Conservation (phyloP, 306 rosid genomes). For the Carpinus fangiana region DNA sequence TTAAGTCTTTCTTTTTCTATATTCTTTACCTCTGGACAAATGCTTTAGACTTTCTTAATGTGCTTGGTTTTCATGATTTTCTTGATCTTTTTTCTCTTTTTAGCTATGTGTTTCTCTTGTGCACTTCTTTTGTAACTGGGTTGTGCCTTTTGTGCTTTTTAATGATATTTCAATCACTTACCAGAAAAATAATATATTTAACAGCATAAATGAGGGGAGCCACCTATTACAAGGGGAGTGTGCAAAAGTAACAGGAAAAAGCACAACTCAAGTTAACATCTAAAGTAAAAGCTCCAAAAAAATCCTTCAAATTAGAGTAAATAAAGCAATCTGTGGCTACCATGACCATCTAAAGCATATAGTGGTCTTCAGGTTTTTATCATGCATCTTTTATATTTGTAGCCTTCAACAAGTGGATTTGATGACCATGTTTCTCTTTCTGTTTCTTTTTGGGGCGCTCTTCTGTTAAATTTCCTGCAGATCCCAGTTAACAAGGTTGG, state of each 20-base stretch:
- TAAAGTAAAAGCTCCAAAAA: neutral
- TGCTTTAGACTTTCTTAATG: too few relatives aligned
- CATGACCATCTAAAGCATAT: neutral
- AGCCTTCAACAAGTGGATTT: neutral
- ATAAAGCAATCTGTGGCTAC: neutral
- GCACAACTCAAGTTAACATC: neutral
- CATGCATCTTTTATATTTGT: neutral
- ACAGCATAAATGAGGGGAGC: too few relatives aligned
- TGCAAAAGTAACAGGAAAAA: neutral
- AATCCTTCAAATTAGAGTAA: neutral
- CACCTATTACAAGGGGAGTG: neutral
- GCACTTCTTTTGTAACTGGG: too few relatives aligned
- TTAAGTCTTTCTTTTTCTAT: too few relatives aligned
- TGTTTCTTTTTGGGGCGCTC: constrained; percentile 6
- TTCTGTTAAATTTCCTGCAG: constrained; percentile 48
- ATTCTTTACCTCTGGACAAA: too few relatives aligned
- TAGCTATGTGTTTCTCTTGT: too few relatives aligned
- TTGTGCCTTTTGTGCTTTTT: too few relatives aligned
- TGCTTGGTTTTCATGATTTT: too few relatives aligned
- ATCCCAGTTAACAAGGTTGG: constrained; percentile 87
- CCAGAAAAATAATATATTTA: too few relatives aligned
- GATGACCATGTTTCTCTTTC: neutral
- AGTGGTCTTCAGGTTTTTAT: neutral
- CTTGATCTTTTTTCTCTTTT: too few relatives aligned
- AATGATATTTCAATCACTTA: too few relatives aligned